phyloP scores from a whole-genome alignment of 257 asterid species.

The Jacaranda copaia region DNA sequence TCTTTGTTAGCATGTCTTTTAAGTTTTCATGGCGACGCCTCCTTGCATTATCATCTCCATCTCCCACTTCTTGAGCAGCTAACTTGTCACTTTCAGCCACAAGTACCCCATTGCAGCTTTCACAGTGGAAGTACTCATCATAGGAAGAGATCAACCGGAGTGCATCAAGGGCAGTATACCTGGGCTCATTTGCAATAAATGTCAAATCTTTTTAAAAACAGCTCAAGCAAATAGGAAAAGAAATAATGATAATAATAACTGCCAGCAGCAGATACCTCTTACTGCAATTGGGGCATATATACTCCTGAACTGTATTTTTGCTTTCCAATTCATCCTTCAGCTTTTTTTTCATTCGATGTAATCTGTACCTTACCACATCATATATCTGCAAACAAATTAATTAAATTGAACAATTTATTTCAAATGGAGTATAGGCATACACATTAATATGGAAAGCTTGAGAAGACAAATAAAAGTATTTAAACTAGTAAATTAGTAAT shows the following conservation, averaged over 20 bases:
- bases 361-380: slow-evolving; percentile 73
- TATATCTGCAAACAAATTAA: slow-evolving; percentile 62
- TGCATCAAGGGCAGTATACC: slow-evolving; percentile 47
- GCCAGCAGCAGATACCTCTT: slow-evolving; percentile 55
- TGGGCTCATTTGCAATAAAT: too few species aligned
- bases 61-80: slow-evolving; percentile 72
- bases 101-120: slow-evolving; percentile 78
- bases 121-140: slow-evolving; percentile 90
- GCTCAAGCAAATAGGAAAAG: too few species aligned
- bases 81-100: slow-evolving; percentile 85
- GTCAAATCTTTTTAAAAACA: too few species aligned
- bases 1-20: slow-evolving; percentile 74
- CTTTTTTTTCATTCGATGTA: slow-evolving; percentile 91
- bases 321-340: slow-evolving; percentile 91
- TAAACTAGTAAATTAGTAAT: too few species aligned
- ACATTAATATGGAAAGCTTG: too few species aligned
- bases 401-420: neutral
- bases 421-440: too few species aligned
- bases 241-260: too few species aligned
- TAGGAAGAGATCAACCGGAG: slow-evolving; percentile 66
- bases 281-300: slow-evolving; percentile 84
- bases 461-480: too few species aligned
- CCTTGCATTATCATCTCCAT: slow-evolving; percentile 96
- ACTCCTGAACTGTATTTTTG: slow-evolving; percentile 92
- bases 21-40: slow-evolving; percentile 77